A percentile compares a stretch with the other conserved stretches of the same genome.
Evolutionary conservation across 305 asterid genomes (phyloP).

Genomic region (Striga hermonthica): DNA sequence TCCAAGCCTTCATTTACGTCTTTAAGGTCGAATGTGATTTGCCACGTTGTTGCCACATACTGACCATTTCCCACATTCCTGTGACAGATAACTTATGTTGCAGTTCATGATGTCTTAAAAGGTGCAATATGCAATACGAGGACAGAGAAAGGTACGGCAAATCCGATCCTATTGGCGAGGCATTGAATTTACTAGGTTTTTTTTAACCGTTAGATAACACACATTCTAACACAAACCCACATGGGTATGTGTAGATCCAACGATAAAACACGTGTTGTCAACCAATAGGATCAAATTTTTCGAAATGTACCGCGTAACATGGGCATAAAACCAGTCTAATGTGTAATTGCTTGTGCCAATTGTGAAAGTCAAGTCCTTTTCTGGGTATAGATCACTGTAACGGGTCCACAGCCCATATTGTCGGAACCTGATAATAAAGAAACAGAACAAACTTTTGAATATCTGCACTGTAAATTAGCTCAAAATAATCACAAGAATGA

Average conservation of each 20-base stretch:
- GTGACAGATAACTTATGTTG: slow-evolving; percentile 12
- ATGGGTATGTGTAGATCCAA: no score
- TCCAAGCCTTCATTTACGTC: slow-evolving; percentile 32
- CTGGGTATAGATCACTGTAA: slow-evolving; percentile 41
- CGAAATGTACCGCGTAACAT: slow-evolving; percentile 44
- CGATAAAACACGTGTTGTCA: no score
- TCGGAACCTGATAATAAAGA: slow-evolving; percentile 36
- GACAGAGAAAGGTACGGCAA: no score
- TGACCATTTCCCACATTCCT: slow-evolving; percentile 36
- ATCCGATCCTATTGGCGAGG: no score
- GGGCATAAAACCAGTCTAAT: slow-evolving; percentile 57
- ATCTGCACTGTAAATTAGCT: slow-evolving; percentile 8
- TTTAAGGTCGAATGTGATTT: slow-evolving; percentile 44
- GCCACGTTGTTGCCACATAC: slow-evolving; percentile 49
- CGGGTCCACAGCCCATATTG: slow-evolving; percentile 59
- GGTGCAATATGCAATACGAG: neutral
- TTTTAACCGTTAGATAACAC: no score
- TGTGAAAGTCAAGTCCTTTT: slow-evolving; percentile 39
- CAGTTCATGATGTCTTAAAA: neutral
- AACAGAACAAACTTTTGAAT: slow-evolving; percentile 29
- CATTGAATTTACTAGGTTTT: no score
- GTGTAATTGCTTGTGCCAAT: slow-evolving; percentile 40
- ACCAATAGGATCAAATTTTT: no score
- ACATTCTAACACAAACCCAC: no score
- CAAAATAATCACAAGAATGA: no score